Conservation (phyloP, 2,329 filamentous ascomycete species). For the Blastomyces silverae region DNA sequence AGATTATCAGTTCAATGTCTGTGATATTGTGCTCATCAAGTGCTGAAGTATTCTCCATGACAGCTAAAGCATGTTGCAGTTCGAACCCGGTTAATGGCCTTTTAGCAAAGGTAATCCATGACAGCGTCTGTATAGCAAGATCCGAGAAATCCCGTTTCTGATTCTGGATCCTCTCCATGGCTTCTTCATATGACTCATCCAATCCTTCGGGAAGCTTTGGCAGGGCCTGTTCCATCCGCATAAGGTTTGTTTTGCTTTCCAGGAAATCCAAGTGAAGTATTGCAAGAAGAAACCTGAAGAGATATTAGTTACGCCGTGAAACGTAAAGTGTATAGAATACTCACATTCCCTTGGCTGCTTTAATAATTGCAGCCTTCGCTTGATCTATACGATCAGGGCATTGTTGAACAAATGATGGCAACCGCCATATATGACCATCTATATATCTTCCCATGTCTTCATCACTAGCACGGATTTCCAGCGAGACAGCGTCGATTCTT, state of each 20-base stretch:
- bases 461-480: conserved; percentile 3
- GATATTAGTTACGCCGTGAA: background rate
- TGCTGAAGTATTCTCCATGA: background rate
- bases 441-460: conserved; percentile 15
- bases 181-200: conserved; percentile 38
- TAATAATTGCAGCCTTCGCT: conserved; percentile 14
- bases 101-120: background rate
- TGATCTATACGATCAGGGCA: no score
- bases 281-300: conserved; percentile 27
- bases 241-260: conserved; percentile 29
- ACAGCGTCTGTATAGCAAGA: background rate
- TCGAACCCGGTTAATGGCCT: background rate
- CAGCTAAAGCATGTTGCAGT: background rate
- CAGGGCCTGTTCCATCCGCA: conserved; percentile 29
- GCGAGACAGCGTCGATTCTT: background rate
- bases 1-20: background rate
- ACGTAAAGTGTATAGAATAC: conserved; percentile 14
- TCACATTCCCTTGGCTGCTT: conserved; percentile 22
- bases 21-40: background rate
- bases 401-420: no score
- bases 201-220: conserved; percentile 24
- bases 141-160: background rate
- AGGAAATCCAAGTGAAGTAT: conserved; percentile 24
- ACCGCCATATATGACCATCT: background rate
- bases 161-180: conserved; percentile 16